These are phyloP conservation scores for Colletotrichum brevisporum DNA, from an alignment of 2,329 filamentous ascomycete species.

Conservation along the genomic window DNA sequence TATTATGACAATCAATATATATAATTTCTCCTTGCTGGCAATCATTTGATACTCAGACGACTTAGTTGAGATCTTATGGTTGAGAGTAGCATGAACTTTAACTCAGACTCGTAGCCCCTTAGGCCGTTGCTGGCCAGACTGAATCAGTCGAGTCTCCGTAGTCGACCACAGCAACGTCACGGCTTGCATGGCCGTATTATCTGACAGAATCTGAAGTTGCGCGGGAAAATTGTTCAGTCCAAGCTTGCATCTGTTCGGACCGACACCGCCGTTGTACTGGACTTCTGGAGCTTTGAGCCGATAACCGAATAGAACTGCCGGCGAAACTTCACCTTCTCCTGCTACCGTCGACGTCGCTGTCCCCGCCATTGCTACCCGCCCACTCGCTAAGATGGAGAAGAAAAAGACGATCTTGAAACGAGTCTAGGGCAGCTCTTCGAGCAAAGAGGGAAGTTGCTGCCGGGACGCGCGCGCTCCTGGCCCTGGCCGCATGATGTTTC, in stretches of 20 bases:
- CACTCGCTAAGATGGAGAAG: neutral
- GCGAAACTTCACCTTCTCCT: neutral
- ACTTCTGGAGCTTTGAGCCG: neutral
- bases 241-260: neutral
- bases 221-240: neutral
- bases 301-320: neutral
- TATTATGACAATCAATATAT: neutral
- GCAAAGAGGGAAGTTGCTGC: neutral
- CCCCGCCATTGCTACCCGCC: neutral
- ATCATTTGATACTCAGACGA: neutral
- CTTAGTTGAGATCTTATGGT: neutral
- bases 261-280: neutral
- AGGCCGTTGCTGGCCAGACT: neutral
- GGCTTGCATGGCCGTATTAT: neutral
- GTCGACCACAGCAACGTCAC: neutral
- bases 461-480: conserved; percentile 15
- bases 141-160: neutral
- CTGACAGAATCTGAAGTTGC: neutral
- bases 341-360: neutral
- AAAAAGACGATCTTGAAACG: conserved; percentile 27
- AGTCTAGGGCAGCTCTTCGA: neutral
- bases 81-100: neutral
- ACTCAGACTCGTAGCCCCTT: neutral
- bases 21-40: neutral
- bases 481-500: conserved; percentile 35